Conservation (phyloP, 805 yeast species). For the Limtongia smithiae region DNA sequence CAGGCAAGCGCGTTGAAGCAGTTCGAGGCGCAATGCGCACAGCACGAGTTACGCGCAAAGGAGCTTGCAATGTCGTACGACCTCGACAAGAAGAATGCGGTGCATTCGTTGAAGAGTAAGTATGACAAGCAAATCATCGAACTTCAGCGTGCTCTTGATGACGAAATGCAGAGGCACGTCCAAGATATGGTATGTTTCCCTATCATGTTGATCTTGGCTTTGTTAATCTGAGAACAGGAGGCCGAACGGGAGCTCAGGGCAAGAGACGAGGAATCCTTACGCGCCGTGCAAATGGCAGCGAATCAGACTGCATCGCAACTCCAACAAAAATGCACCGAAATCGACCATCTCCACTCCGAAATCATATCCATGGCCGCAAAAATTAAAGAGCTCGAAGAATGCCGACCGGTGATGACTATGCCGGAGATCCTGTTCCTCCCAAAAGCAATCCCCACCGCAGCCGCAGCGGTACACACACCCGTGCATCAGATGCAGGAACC, state of each 20-base stretch:
- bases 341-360: neutral
- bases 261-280: slow-evolving; percentile 1
- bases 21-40: neutral
- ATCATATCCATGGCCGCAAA: neutral
- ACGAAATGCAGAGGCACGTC: neutral
- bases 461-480: neutral
- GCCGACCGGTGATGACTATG: slow-evolving; percentile 10
- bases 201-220: neutral
- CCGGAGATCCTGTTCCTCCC: slow-evolving; percentile 1
- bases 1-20: neutral
- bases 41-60: slow-evolving; percentile 7
- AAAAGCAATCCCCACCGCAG: neutral
- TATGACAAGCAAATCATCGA: slow-evolving; percentile 11
- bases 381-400: slow-evolving; percentile 1
- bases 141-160: neutral
- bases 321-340: slow-evolving; percentile 2
- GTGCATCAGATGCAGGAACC: neutral
- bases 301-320: neutral
- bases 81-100: slow-evolving; percentile 7
- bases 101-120: slow-evolving; percentile 3
- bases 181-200: slow-evolving; percentile 4
- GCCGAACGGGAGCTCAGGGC: slow-evolving; percentile 2
- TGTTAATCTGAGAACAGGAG: neutral
- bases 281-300: neutral
- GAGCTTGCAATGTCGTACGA: slow-evolving; percentile 1